Evolutionary conservation across 257 asterid genomes (phyloP).

Genomic region (Nicotiana benthamiana): DNA sequence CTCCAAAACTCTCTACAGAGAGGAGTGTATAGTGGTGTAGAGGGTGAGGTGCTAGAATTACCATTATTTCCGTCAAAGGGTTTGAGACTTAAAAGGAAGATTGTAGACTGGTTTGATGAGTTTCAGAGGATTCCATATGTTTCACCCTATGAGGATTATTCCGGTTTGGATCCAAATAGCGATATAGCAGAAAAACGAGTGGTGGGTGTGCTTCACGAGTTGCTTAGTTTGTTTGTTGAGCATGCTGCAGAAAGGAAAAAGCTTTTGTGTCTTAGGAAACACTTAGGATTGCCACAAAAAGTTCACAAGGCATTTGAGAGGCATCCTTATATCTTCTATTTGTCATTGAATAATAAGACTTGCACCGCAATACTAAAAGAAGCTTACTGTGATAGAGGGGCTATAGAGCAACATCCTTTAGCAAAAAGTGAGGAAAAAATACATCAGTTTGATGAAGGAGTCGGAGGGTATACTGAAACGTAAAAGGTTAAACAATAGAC

Average conservation of each 20-base stretch:
- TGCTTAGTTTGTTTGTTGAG: conserved; percentile 72
- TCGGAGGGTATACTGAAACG: conserved; percentile 42
- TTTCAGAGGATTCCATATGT: conserved; percentile 68
- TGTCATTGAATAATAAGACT: conserved; percentile 68
- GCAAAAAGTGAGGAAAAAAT: conserved; percentile 66
- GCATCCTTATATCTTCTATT: conserved; percentile 66
- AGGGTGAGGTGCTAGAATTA: conserved; percentile 46
- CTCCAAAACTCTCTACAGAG: too few relatives aligned
- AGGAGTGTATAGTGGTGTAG: conserved; percentile 46
- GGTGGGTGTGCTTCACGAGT: conserved; percentile 74
- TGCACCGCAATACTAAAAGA: conserved; percentile 82
- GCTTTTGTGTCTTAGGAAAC: conserved; percentile 53
- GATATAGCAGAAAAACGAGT: conserved; percentile 79
- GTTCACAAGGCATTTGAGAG: conserved; percentile 86
- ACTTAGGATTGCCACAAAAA: conserved; percentile 79
- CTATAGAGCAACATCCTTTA: conserved; percentile 62
- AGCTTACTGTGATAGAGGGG: conserved; percentile 45
- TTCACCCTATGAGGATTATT: conserved; percentile 61
- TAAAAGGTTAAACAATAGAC: conserved; percentile 29
- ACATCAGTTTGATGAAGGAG: conserved; percentile 61
- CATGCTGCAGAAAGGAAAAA: conserved; percentile 75
- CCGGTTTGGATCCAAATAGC: conserved; percentile 38
- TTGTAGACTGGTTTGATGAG: conserved; percentile 58
- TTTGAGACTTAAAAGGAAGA: conserved; percentile 64
- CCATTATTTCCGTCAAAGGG: conserved; percentile 82